A percentile compares a stretch with the other conserved stretches of the same genome.
phyloP scores from a whole-genome alignment of 2,329 filamentous ascomycete species.

The Penicillium aurantiogriseum region DNA sequence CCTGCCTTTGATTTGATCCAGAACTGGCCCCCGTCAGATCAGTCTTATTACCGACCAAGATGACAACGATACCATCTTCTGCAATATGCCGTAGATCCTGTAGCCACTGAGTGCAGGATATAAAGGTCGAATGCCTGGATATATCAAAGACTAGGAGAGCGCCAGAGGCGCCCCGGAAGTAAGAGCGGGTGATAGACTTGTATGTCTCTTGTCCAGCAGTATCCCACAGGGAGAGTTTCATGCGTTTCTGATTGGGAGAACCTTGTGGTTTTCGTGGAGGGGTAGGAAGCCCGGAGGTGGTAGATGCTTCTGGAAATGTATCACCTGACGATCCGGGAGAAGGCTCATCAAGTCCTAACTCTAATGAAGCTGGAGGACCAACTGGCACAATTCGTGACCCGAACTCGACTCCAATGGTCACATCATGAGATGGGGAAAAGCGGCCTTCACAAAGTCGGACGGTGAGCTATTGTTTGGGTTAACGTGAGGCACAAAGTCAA shows the following conservation, averaged over 20 bases:
- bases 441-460: constrained; percentile 95
- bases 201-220: constrained; percentile 97
- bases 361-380: constrained; percentile 71
- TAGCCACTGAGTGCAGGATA: constrained; percentile 88
- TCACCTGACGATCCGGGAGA: constrained; percentile 15
- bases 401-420: constrained; percentile 96
- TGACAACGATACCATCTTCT: constrained; percentile 90
- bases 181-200: constrained; percentile 90
- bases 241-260: constrained; percentile 62
- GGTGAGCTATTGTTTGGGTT: constrained; percentile 62
- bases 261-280: constrained; percentile 39
- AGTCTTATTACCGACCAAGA: constrained; percentile 92
- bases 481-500: not conserved
- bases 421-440: constrained; percentile 91
- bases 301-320: constrained; percentile 14
- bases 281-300: constrained; percentile 33
- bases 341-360: constrained; percentile 51
- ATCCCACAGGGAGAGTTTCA: constrained; percentile 94
- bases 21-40: constrained; percentile 64
- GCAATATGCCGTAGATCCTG: constrained; percentile 92
- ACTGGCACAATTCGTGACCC: constrained; percentile 90
- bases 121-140: constrained; percentile 77
- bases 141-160: constrained; percentile 94
- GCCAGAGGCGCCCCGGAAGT: constrained; percentile 79
- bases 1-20: constrained; percentile 62